phyloP scores from a whole-genome alignment of 352 stramenopile genomes.

The Phytophthora capsici region DNA sequence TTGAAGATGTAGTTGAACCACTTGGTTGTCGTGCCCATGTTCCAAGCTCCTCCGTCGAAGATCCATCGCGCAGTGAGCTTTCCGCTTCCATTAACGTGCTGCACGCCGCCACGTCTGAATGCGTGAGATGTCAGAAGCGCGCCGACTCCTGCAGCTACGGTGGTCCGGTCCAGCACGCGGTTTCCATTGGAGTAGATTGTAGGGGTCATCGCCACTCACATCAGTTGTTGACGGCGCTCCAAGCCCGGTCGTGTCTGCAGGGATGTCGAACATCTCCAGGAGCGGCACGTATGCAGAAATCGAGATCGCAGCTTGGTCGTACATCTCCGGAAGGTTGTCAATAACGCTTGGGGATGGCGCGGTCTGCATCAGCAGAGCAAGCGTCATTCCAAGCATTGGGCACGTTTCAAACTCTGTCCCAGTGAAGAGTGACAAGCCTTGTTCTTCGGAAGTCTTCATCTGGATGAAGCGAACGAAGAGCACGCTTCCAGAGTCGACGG shows the following conservation, averaged over 20 bases:
- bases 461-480: conserved; percentile 30
- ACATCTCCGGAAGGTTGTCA: not conserved
- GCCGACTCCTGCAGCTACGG: not conserved
- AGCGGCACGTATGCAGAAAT: not conserved
- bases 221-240: not conserved
- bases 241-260: not conserved
- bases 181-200: conserved; percentile 20
- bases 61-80: conserved; percentile 14
- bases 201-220: not conserved
- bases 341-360: not conserved
- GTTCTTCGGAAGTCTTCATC: conserved; percentile 39
- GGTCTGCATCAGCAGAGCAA: conserved; percentile 10
- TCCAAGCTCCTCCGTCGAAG: conserved; percentile 20
- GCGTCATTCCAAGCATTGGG: conserved; percentile 11
- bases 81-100: conserved; percentile 13
- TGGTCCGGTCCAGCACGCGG: conserved; percentile 19
- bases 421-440: conserved; percentile 36
- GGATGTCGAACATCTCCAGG: not conserved
- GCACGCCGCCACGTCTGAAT: conserved; percentile 15
- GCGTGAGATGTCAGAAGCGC: conserved; percentile 30
- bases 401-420: conserved; percentile 27
- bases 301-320: not conserved
- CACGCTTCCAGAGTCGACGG: conserved; percentile 15
- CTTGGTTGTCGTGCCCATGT: conserved; percentile 27
- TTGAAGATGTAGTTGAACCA: conserved; percentile 28